These are phyloP conservation scores for Trametes hirsuta DNA, from an alignment of 1,284 basidiomycete genomes.

Conservation along the genomic window DNA sequence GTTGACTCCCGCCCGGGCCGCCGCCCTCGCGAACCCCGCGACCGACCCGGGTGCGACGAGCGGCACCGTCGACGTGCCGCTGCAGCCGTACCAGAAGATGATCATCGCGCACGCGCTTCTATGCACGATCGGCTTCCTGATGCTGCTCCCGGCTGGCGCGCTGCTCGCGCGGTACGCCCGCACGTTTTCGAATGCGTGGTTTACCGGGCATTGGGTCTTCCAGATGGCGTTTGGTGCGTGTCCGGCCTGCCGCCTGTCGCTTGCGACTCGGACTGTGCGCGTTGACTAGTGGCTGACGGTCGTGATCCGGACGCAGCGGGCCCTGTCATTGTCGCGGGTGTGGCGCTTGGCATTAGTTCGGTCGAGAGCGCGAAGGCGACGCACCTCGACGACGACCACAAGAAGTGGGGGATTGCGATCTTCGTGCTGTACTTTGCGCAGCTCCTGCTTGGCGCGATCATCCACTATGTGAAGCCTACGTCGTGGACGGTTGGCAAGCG, in stretches of 20 bases:
- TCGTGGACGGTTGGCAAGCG: slow-evolving; percentile 30
- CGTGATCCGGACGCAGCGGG: slow-evolving; percentile 33
- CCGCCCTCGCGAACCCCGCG: slow-evolving; percentile 9
- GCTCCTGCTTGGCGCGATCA: slow-evolving; percentile 55
- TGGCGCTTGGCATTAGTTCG: slow-evolving; percentile 52
- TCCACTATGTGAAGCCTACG: slow-evolving; percentile 59
- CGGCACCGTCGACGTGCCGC: slow-evolving; percentile 19
- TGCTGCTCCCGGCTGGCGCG: slow-evolving; percentile 35
- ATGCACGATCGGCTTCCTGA: slow-evolving; percentile 36
- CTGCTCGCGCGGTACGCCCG: slow-evolving; percentile 36
- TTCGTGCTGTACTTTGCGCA: slow-evolving; percentile 66
- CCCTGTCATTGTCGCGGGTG: slow-evolving; percentile 52
- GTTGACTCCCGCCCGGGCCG: not conserved
- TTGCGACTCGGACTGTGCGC: not conserved
- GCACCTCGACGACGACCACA: slow-evolving; percentile 54
- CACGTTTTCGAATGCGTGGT: slow-evolving; percentile 35
- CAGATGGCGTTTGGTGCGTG: slow-evolving; percentile 31
- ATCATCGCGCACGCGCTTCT: slow-evolving; percentile 44
- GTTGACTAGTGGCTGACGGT: not conserved
- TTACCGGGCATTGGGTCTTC: slow-evolving; percentile 34
- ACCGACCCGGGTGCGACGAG: slow-evolving; percentile 14
- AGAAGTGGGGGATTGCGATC: slow-evolving; percentile 61
- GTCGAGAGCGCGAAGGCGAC: slow-evolving; percentile 42
- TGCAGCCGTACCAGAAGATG: slow-evolving; percentile 34
- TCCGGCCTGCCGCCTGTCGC: not conserved